Conservation (phyloP, 768 basidiomycete species). For the Leccinellum albellum region DNA sequence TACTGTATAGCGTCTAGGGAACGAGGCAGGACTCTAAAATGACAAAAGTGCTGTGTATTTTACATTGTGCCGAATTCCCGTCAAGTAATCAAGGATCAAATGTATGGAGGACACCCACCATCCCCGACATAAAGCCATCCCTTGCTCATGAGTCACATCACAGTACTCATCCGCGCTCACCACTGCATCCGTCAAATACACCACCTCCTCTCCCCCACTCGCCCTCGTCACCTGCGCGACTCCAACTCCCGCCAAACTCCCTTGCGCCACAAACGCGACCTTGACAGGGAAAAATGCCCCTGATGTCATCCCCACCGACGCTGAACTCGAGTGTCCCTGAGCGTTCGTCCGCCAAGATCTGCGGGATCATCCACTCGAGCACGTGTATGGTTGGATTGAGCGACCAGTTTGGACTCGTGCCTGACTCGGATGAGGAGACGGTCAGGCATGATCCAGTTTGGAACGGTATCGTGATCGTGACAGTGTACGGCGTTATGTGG, state of each 20-base stretch:
- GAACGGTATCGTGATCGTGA: conserved; percentile 87
- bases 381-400: conserved; percentile 77
- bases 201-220: conserved; percentile 44
- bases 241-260: conserved; percentile 74
- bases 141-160: conserved; percentile 16
- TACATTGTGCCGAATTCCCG: too few relatives aligned
- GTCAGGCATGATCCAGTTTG: conserved; percentile 86
- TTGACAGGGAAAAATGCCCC: conserved; percentile 91
- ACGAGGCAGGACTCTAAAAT: too few relatives aligned
- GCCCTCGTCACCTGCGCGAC: conserved; percentile 58
- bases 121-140: too few relatives aligned
- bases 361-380: conserved; percentile 80
- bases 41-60: too few relatives aligned
- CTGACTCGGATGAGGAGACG: conserved; percentile 43
- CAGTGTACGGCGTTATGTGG: conserved; percentile 73
- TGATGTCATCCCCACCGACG: conserved; percentile 76
- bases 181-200: conserved; percentile 55
- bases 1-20: too few relatives aligned
- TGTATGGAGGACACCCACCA: too few relatives aligned
- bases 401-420: conserved; percentile 67
- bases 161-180: conserved; percentile 56
- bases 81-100: too few relatives aligned
- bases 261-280: conserved; percentile 75
- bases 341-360: conserved; percentile 57
- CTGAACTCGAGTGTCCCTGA: conserved; percentile 91